Conservation (phyloP, 495 filamentous ascomycete genomes). For the Staphylotrichum tortipilum region DNA sequence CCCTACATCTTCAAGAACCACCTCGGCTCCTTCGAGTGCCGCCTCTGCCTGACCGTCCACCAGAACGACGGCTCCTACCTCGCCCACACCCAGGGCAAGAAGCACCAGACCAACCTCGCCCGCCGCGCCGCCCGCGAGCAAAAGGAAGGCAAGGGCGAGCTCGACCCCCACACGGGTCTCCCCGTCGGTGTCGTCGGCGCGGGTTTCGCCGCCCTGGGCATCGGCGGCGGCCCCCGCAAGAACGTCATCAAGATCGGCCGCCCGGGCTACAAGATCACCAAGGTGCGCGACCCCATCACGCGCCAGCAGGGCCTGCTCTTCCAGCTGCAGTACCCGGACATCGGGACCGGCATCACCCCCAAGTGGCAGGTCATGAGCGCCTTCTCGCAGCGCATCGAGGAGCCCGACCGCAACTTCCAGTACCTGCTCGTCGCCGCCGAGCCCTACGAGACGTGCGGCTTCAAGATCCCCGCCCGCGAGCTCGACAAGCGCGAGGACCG, state of each 20-base stretch:
- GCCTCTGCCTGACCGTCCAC: slow-evolving; percentile 96
- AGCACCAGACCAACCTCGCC: slow-evolving; percentile 99
- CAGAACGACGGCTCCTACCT: slow-evolving; percentile 99
- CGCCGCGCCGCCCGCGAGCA: slow-evolving; percentile 88
- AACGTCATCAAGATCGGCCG: slow-evolving; percentile 96
- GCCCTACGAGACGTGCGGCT: slow-evolving; percentile 93
- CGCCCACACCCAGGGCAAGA: slow-evolving; percentile 95
- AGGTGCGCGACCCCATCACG: slow-evolving; percentile 82
- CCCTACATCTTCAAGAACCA: slow-evolving; percentile 99
- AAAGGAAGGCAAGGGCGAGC: slow-evolving; percentile 63
- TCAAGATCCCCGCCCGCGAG: slow-evolving; percentile 93
- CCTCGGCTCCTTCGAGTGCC: slow-evolving; percentile 95
- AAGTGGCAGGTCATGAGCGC: slow-evolving; percentile 95
- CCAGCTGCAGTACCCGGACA: slow-evolving; percentile 93
- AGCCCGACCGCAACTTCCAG: slow-evolving; percentile 87
- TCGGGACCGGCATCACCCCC: slow-evolving; percentile 63
- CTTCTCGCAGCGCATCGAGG: slow-evolving; percentile 91
- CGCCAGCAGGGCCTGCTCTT: slow-evolving; percentile 85
- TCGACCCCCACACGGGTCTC: slow-evolving; percentile 66
- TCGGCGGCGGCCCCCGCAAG: slow-evolving; percentile 52
- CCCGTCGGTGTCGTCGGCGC: slow-evolving; percentile 68
- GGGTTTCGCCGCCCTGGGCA: slow-evolving; percentile 43
- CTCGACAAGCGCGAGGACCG: slow-evolving; percentile 75
- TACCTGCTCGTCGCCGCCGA: slow-evolving; percentile 94
- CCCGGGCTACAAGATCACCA: slow-evolving; percentile 97